Evolutionary conservation across 2,329 filamentous ascomycete species (phyloP), one percentile per base, ranked within the genome.

Genomic region (Scedosporium aurantiacum): DNA sequence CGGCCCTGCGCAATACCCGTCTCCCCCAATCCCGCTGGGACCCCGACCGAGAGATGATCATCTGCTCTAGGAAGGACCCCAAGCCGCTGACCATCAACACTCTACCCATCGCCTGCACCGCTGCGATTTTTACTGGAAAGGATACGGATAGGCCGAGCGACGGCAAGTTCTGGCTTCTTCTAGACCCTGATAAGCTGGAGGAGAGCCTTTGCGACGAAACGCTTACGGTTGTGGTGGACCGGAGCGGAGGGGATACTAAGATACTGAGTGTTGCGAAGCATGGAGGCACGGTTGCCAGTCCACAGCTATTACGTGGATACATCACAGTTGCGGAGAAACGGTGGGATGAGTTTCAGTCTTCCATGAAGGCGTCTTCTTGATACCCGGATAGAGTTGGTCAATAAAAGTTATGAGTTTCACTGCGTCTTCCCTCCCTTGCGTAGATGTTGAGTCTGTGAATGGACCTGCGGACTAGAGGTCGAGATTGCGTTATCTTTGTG

Each of bases 181-280:
- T 89, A 5, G 94, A 99, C 75, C 91, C 91, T 2, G 94, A 99
- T 75, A 83, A 85, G 23, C 87, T 96, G 67, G 94, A 99, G 76
- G 94, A 97, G 76, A 83, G 82, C 7, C 75, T 96, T 52, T 96
- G 91, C 70, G 80, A 86, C 64, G 94, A 99, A 78, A 82, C 75
- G n/a, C 78, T 94, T n/a, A 92, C 87, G 2, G 76, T 96, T 40
- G 86, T 94, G 57, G 83, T 96, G n/a, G 88, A 93, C 70, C 77
- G 76, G 63, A 75, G 71, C 12, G 68, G 70, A n/a, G 81, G 28
- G 3, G 75, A 78, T 58, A 80, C 78, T 2, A 81, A 79, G 67
- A 78, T 96, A 18, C 67, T 90, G 65, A 83, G 82, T 58, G 80
- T 97, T 64, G 90, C 94, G 68, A 97, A 96, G 79, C 84, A 81